These are phyloP conservation scores for Cladophialophora exuberans DNA, from an alignment of 2,329 filamentous ascomycete genomes.

Conservation along the genomic window DNA sequence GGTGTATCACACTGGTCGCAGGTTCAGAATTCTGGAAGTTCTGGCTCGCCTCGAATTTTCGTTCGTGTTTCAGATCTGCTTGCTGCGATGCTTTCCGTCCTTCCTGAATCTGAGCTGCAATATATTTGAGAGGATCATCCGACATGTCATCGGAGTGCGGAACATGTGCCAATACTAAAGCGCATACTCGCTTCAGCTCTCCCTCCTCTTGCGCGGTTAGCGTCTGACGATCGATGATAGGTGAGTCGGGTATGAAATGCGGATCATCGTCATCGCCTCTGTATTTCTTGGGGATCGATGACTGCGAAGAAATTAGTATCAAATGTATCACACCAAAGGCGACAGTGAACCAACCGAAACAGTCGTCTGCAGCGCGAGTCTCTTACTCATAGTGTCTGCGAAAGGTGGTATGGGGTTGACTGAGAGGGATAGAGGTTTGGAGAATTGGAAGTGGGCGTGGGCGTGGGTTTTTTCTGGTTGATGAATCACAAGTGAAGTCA, in stretches of 20 bases:
- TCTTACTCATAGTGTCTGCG: constrained; percentile 10
- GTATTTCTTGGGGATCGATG: constrained; percentile 38
- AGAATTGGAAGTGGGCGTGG: background rate
- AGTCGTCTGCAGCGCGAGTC: constrained; percentile 16
- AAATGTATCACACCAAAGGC: background rate
- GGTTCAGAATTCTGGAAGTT: constrained; percentile 3
- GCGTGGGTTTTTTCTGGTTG: too few species aligned
- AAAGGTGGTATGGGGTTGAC: background rate
- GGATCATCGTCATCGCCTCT: constrained; percentile 39
- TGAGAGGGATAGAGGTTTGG: background rate
- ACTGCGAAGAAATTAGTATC: constrained; percentile 11
- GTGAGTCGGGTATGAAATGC: constrained; percentile 38
- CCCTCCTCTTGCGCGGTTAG: constrained; percentile 40
- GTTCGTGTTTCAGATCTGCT: constrained; percentile 32
- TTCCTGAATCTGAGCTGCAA: constrained; percentile 39
- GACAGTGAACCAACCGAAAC: constrained; percentile 11
- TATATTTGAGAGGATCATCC: constrained; percentile 33
- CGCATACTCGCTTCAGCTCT: constrained; percentile 42
- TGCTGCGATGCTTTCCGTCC: constrained; percentile 32
- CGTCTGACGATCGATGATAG: constrained; percentile 40
- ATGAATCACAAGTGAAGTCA: background rate
- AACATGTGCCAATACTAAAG: constrained; percentile 32
- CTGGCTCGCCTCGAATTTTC: constrained; percentile 20
- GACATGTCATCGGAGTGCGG: constrained; percentile 34
- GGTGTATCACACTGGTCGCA: constrained; percentile 26